phyloP scores from a whole-genome alignment of 148 eudicot genomes.

The Oxyria digyna region DNA sequence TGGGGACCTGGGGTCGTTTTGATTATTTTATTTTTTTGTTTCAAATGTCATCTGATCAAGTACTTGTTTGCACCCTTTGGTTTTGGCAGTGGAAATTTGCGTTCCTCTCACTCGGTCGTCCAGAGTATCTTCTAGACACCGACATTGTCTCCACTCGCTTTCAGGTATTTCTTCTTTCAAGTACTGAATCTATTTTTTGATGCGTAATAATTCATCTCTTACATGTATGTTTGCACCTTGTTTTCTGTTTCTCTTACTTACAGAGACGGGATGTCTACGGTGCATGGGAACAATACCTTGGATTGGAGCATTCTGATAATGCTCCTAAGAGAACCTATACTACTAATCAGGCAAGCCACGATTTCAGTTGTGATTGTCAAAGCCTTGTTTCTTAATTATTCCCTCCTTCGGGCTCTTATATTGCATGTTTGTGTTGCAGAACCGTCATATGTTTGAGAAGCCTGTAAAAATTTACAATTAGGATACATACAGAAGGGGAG shows the following conservation, averaged over 20 bases:
- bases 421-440: slow-evolving; percentile 5
- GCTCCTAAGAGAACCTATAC: slow-evolving; percentile 12
- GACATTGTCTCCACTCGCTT: slow-evolving; percentile 25
- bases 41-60: neutral
- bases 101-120: slow-evolving; percentile 29
- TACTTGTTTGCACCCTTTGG: neutral
- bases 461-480: slow-evolving; percentile 12
- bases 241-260: neutral
- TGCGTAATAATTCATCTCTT: neutral
- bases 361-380: neutral
- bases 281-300: slow-evolving; percentile 31
- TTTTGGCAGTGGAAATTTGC: slow-evolving; percentile 26
- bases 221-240: neutral
- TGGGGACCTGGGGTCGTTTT: no score
- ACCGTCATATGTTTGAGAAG: slow-evolving; percentile 10
- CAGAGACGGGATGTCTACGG: slow-evolving; percentile 30
- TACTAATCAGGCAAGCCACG: slow-evolving; percentile 8
- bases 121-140: slow-evolving; percentile 28
- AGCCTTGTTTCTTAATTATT: neutral
- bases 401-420: neutral
- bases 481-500: slow-evolving; percentile 1
- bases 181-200: neutral
- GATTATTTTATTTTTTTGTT: no score
- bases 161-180: slow-evolving; percentile 17
- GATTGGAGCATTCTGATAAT: slow-evolving; percentile 25